Conservation (phyloP, 2,329 filamentous ascomycete genomes). For the Sordariomycetes sp. region DNA sequence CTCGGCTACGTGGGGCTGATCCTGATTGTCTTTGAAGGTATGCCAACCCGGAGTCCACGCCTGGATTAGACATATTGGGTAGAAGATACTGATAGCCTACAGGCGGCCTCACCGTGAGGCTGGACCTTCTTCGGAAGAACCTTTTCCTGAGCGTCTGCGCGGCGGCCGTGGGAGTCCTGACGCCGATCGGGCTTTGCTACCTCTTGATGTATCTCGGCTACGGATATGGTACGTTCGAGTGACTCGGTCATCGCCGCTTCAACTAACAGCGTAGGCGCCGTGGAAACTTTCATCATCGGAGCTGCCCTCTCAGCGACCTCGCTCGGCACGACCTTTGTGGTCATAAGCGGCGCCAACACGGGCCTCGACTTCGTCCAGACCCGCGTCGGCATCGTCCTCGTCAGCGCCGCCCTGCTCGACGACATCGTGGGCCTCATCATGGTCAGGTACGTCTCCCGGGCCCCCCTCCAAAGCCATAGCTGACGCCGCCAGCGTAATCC, state of each 20-base stretch:
- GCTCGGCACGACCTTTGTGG: conserved; percentile 22
- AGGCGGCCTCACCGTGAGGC: conserved; percentile 29
- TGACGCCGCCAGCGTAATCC: conserved; percentile 10
- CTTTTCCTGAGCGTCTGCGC: conserved; percentile 27
- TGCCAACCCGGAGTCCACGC: neutral
- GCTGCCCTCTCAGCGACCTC: conserved; percentile 21
- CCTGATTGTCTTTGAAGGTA: conserved; percentile 36
- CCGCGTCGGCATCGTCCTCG: conserved; percentile 28
- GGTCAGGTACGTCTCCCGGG: conserved; percentile 1
- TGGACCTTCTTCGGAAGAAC: conserved; percentile 33
- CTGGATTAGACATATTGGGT: too few relatives aligned
- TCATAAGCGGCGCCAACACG: conserved; percentile 17
- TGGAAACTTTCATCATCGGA: conserved; percentile 14
- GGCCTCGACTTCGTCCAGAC: conserved; percentile 28
- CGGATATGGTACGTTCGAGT: conserved; percentile 18
- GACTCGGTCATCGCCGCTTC: neutral
- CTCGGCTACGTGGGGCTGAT: conserved; percentile 36
- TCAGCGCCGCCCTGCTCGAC: conserved; percentile 34
- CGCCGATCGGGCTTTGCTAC: conserved; percentile 32
- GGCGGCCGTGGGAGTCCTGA: conserved; percentile 31
- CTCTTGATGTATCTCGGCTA: conserved; percentile 29
- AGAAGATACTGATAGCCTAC: neutral
- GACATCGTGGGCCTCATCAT: conserved; percentile 33
- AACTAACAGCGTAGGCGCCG: conserved; percentile 6
- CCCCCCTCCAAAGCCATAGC: neutral